These are phyloP conservation scores for Yarrowia sp. DNA, from an alignment of 805 yeast species.

Conservation along the genomic window DNA sequence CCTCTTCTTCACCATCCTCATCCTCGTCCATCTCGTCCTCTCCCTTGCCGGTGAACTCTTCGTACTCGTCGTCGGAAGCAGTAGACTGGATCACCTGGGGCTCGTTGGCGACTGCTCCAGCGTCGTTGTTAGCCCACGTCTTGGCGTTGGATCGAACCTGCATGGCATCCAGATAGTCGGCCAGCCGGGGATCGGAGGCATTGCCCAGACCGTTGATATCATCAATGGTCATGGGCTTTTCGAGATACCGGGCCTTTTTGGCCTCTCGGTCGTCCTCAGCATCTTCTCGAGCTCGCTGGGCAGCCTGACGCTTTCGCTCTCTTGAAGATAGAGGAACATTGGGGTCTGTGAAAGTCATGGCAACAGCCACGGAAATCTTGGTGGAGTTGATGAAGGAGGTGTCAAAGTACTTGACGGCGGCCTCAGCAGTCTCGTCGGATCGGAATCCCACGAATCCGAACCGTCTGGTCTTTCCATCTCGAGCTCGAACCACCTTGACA, in stretches of 20 bases:
- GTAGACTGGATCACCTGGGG: slow-evolving; percentile 33
- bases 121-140: slow-evolving; percentile 65
- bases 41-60: slow-evolving; percentile 33
- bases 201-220: slow-evolving; percentile 26
- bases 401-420: slow-evolving; percentile 73
- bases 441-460: slow-evolving; percentile 92
- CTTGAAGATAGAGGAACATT: slow-evolving; percentile 42
- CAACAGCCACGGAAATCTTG: slow-evolving; percentile 70
- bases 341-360: slow-evolving; percentile 84
- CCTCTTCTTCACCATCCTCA: slow-evolving; percentile 32
- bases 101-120: slow-evolving; percentile 15
- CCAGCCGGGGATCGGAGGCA: slow-evolving; percentile 46
- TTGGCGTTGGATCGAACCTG: slow-evolving; percentile 66
- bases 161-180: slow-evolving; percentile 79
- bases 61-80: slow-evolving; percentile 47
- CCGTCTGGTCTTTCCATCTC: slow-evolving; percentile 82
- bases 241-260: neutral
- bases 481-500: slow-evolving; percentile 75
- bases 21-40: slow-evolving; percentile 31
- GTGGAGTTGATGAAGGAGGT: slow-evolving; percentile 80
- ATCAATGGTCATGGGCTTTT: slow-evolving; percentile 42
- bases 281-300: slow-evolving; percentile 38
- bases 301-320: slow-evolving; percentile 28
- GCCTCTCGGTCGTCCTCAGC: slow-evolving; percentile 31
- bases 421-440: slow-evolving; percentile 66